phyloP scores from a whole-genome alignment of 257 asterid species.

The Solanum microdontum region DNA sequence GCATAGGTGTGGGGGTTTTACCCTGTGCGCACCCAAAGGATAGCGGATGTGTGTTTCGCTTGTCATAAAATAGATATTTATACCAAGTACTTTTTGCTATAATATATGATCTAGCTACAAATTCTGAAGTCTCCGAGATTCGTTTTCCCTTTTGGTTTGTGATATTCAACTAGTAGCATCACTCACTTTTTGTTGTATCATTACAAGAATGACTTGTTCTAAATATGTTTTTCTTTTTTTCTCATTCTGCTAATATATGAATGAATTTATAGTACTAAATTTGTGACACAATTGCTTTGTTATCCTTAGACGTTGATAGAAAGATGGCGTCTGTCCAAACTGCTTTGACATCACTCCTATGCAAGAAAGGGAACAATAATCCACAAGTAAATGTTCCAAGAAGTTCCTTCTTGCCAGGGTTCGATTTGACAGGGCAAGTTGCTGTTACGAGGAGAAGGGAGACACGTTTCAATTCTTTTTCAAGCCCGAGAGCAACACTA shows the following conservation, averaged over 20 bases:
- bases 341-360: slow-evolving; percentile 50
- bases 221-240: background rate
- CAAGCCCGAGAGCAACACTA: slow-evolving; percentile 47
- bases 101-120: background rate
- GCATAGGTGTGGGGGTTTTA: no score
- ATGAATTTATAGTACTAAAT: background rate
- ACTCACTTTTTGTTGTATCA: background rate
- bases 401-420: slow-evolving; percentile 50
- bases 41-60: no score
- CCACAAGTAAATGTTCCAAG: slow-evolving; percentile 29
- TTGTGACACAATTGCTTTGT: background rate
- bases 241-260: background rate
- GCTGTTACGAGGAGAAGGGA: slow-evolving; percentile 22
- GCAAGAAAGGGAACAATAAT: slow-evolving; percentile 41
- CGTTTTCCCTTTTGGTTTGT: background rate
- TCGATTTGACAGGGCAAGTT: slow-evolving; percentile 26
- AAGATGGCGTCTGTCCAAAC: slow-evolving; percentile 71
- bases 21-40: no score
- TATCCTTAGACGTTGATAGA: background rate
- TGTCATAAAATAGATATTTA: no score
- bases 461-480: slow-evolving; percentile 4
- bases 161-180: background rate
- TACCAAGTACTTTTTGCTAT: background rate
- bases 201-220: background rate
- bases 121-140: background rate